Base-by-base conservation (phyloP, 2,329 filamentous ascomycete species). In the Amauroascus verrucosus region DNA sequence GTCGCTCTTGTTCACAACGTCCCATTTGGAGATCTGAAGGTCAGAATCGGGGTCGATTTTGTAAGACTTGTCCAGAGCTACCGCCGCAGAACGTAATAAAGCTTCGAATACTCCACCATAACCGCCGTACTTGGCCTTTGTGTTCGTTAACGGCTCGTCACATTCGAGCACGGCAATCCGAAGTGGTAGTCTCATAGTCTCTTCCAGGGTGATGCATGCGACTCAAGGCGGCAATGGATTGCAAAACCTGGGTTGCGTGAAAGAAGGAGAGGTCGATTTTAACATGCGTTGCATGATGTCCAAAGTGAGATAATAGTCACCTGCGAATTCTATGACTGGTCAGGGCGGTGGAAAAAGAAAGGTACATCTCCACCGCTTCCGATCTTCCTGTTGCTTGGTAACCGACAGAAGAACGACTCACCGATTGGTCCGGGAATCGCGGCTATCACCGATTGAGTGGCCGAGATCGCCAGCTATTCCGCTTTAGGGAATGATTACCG, bases 91-190 rank as follows among this genome's bases (percentile, higher is more conserved):
- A 46, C 72, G 64, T 49, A 88, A 76, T 8, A 88, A 76, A 33
- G 76, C 64, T 16, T 72, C 76, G 70, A 88, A 88, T 56, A 88
- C 78, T 57, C 81, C 83, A 57, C 82, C 80, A 70, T 95, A 96
- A 56, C 77, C 77, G 49, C 81, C 80, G 69, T 85, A 89, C 62
- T 80, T 80, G 53, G 76, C 76, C 52, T 79, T 72, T 35, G 84
- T 80, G 41, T 77, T 70, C 1, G 81, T 78, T 48, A 85, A 75
- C 1, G 88, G 88, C 1, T 80, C 86, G 70, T 95, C 91, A 74
- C 86, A 85, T 75, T 95, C 88, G 60, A 97, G 82, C 61, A 97
- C 79, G 45, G 90, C 89, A 69, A 96, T 84, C 53, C 86, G 84
- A 60, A 91, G 72, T 28, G 80, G 79, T 14, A 63, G 55, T 41